A percentile compares a stretch with the other conserved stretches of the same genome.
Evolutionary conservation across 371 early-diverging fungal species (phyloP).

Genomic region (Globomyces sp.): DNA sequence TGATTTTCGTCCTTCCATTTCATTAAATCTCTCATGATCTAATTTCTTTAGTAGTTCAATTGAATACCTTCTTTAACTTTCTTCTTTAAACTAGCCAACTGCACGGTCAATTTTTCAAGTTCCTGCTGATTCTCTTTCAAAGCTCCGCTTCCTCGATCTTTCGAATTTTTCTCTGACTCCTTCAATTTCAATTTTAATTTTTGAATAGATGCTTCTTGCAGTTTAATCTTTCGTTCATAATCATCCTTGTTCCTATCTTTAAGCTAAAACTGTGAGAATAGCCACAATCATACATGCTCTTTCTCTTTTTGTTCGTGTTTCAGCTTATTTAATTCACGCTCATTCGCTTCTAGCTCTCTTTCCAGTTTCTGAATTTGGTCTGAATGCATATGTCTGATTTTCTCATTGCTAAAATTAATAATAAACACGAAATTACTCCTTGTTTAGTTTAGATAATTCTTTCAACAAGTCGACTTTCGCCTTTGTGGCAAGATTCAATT

Average conservation of each 20-base stretch:
- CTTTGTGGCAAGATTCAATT: constrained; percentile 31
- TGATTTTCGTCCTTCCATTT: constrained; percentile 10
- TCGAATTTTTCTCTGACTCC: constrained; percentile 30
- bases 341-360: constrained; percentile 33
- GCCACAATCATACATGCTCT: constrained; percentile 17
- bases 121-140: constrained; percentile 31
- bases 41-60: neutral
- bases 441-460: constrained; percentile 35
- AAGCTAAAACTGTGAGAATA: neutral
- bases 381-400: constrained; percentile 27
- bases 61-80: constrained; percentile 37
- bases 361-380: constrained; percentile 34
- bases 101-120: constrained; percentile 30
- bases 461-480: constrained; percentile 42
- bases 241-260: constrained; percentile 41
- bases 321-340: constrained; percentile 27
- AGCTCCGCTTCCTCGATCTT: constrained; percentile 23
- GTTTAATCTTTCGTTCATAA: constrained; percentile 35
- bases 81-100: constrained; percentile 30
- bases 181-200: constrained; percentile 35
- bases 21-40: constrained; percentile 16
- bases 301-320: constrained; percentile 27
- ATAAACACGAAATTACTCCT: constrained; percentile 30
- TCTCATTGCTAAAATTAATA: constrained; percentile 34
- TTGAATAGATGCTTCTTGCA: constrained; percentile 28